These are phyloP conservation scores for Moesziomyces sp. DNA, from an alignment of 1,284 basidiomycete species.

Conservation along the genomic window DNA sequence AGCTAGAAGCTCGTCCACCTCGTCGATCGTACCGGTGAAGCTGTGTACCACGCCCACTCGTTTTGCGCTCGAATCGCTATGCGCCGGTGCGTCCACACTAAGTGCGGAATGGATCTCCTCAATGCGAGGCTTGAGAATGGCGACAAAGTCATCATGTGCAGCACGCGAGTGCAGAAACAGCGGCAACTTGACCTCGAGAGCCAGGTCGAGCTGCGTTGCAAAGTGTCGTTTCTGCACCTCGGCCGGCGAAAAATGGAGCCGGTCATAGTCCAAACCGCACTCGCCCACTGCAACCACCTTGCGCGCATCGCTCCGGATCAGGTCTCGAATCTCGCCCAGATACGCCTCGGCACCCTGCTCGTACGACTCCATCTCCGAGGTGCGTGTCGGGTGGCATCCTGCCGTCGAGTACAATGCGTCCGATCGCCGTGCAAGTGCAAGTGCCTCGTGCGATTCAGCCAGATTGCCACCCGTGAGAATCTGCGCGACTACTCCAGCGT, in stretches of 20 bases:
- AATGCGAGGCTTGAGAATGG: conserved; percentile 71
- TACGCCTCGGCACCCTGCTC: conserved; percentile 74
- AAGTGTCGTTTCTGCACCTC: conserved; percentile 79
- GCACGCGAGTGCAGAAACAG: conserved; percentile 86
- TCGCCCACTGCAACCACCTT: conserved; percentile 74
- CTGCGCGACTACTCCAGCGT: conserved; percentile 79
- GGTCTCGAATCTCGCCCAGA: conserved; percentile 70
- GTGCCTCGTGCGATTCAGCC: conserved; percentile 75
- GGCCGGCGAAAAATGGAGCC: conserved; percentile 77
- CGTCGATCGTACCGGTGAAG: conserved; percentile 79
- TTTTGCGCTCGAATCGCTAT: conserved; percentile 17
- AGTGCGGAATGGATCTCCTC: conserved; percentile 14
- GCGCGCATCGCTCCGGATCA: conserved; percentile 15
- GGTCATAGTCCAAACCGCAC: conserved; percentile 88
- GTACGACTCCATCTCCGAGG: conserved; percentile 77
- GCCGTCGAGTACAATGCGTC: conserved; percentile 78
- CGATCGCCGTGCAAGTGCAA: conserved; percentile 75
- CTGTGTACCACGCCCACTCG: conserved; percentile 78
- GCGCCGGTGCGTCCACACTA: background rate
- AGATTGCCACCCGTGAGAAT: conserved; percentile 84
- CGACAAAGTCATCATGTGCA: conserved; percentile 74
- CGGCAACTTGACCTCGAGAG: conserved; percentile 79
- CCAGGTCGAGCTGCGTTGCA: conserved; percentile 77
- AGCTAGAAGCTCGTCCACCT: conserved; percentile 77
- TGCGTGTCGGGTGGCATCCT: conserved; percentile 88